A percentile compares a stretch with the other conserved stretches of the same genome.
phyloP scores from a whole-genome alignment of 805 yeast species.

The Teunomyces stri region DNA sequence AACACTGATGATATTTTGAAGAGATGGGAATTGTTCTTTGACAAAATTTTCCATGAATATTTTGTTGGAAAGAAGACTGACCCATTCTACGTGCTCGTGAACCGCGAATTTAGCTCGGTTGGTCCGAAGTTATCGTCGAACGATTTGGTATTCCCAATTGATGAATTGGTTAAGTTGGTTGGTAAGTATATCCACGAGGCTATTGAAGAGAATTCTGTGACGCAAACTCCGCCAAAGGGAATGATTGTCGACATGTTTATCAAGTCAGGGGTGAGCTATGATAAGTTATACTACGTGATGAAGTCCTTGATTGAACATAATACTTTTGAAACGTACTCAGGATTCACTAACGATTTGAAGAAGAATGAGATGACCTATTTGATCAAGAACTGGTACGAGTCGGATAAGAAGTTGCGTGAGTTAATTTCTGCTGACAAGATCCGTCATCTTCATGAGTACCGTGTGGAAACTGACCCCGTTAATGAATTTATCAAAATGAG shows the following conservation, averaged over 20 bases:
- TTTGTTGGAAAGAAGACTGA: slow-evolving; percentile 22
- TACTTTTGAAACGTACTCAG: slow-evolving; percentile 49
- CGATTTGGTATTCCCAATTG: slow-evolving; percentile 79
- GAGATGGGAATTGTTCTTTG: slow-evolving; percentile 76
- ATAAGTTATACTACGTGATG: slow-evolving; percentile 61
- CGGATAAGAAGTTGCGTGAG: slow-evolving; percentile 63
- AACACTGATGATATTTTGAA: slow-evolving; percentile 77
- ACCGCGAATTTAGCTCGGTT: slow-evolving; percentile 42
- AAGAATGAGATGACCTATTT: slow-evolving; percentile 58
- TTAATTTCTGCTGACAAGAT: slow-evolving; percentile 48
- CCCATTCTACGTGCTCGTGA: slow-evolving; percentile 38
- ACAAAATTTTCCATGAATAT: slow-evolving; percentile 41
- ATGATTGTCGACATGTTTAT: slow-evolving; percentile 59
- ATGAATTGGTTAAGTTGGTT: slow-evolving; percentile 63
- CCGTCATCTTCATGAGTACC: slow-evolving; percentile 44
- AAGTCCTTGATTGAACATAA: slow-evolving; percentile 62
- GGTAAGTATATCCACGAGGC: slow-evolving; percentile 50
- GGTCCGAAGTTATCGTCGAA: slow-evolving; percentile 67
- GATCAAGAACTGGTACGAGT: slow-evolving; percentile 63
- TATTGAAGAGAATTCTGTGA: slow-evolving; percentile 26
- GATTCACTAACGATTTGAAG: slow-evolving; percentile 40
- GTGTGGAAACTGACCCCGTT: slow-evolving; percentile 58
- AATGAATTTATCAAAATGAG: slow-evolving; percentile 20
- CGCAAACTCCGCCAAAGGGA: slow-evolving; percentile 49
- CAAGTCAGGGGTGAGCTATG: slow-evolving; percentile 61